Conservation (phyloP, 2,329 filamentous ascomycete species). For the Neospermospora avenae region DNA sequence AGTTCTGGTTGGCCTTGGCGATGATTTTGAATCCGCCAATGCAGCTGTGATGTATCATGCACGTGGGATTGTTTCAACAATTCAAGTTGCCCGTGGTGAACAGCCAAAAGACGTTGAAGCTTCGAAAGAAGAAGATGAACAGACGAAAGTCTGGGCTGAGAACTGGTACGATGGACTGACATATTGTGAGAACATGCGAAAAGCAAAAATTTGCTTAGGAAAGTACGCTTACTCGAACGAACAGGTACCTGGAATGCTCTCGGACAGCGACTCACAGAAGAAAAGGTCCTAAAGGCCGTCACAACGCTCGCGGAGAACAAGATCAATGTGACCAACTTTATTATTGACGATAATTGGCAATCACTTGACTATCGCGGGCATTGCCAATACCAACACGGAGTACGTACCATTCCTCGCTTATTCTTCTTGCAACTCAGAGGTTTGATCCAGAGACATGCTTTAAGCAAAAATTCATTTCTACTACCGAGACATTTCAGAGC, state of each 20-base stretch:
- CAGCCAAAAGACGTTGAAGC: conserved; percentile 45
- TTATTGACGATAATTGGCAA: conserved; percentile 98
- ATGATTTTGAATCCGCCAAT: conserved; percentile 71
- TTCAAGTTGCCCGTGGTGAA: conserved; percentile 43
- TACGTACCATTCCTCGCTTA: too few species aligned
- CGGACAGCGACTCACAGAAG: conserved; percentile 76
- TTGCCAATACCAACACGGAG: conserved; percentile 53
- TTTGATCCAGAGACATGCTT: too few species aligned
- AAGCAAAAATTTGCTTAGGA: too few species aligned
- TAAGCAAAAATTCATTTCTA: too few species aligned
- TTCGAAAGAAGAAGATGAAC: conserved; percentile 44
- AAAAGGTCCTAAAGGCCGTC: conserved; percentile 74
- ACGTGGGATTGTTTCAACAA: conserved; percentile 56
- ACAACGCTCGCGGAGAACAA: conserved; percentile 65
- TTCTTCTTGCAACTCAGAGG: too few species aligned
- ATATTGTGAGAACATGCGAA: conserved; percentile 63
- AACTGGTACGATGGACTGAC: conserved; percentile 91
- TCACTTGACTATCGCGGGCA: conserved; percentile 55
- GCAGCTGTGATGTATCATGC: conserved; percentile 85
- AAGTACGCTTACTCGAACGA: not conserved
- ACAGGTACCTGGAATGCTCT: conserved; percentile 87
- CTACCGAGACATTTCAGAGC: too few species aligned
- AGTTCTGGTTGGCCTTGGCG: conserved; percentile 68
- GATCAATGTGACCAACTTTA: conserved; percentile 79
- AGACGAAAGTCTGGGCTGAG: conserved; percentile 63